Conservation (phyloP, 129 eudicot species). For the Flaveria trinervia region DNA sequence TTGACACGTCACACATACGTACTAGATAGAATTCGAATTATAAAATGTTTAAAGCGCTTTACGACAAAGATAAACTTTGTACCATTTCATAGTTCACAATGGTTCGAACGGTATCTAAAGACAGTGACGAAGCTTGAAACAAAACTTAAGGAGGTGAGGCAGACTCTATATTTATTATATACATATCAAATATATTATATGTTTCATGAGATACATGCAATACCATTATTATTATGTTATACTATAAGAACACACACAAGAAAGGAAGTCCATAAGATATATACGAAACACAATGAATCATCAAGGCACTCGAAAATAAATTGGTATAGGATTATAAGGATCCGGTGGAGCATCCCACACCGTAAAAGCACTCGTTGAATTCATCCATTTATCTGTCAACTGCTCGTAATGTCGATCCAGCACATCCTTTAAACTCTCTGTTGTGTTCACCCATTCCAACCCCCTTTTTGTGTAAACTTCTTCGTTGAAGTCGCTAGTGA, state of each 20-base stretch:
- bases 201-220: background rate
- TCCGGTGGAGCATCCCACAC: slow-evolving; percentile 63
- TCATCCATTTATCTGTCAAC: slow-evolving; percentile 37
- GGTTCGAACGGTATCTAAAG: no score
- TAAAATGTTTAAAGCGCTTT: no score
- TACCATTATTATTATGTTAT: background rate
- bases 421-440: slow-evolving; percentile 41
- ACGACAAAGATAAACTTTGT: no score
- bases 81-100: no score
- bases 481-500: slow-evolving; percentile 58
- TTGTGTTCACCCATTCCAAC: slow-evolving; percentile 61
- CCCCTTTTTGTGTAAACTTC: slow-evolving; percentile 65
- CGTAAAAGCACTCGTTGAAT: slow-evolving; percentile 54
- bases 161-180: no score
- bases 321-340: slow-evolving; percentile 44
- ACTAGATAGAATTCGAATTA: no score
- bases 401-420: slow-evolving; percentile 35
- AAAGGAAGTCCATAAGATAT: background rate
- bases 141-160: no score
- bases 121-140: no score
- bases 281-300: background rate
- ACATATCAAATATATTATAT: background rate
- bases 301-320: slow-evolving; percentile 56
- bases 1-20: no score
- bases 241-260: background rate